Base-by-base conservation (phyloP, 495 filamentous ascomycete species). In the Xylaria scruposa region DNA sequence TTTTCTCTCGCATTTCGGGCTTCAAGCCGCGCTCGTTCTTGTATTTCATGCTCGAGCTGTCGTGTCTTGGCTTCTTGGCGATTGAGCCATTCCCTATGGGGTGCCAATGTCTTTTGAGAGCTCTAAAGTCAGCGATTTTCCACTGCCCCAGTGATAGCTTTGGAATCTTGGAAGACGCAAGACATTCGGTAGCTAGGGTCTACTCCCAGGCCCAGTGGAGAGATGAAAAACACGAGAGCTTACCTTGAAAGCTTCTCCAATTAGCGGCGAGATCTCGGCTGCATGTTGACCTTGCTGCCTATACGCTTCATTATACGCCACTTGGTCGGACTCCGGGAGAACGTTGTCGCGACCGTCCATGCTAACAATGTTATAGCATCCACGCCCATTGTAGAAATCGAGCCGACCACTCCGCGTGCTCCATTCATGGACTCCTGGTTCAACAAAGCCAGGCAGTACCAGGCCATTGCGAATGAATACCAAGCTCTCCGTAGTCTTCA, bases 391-490 rank as follows among this genome's bases (percentile, higher is more conserved):
- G 8, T 68, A 60, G 1, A 68, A 47, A 17, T 68, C 67, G 24
- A 68, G 53, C 3, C 26, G 24, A 26, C 51, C 67, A 0, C 59
- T 53, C 10, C 36, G 33, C 1, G 53, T 59, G 10, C 67, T 68
- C 67, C 53, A 68, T 60, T 68, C 67, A 31, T 59, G 67, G 1
- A 68, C 67, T n/a, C 67, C 67, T 10, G 53, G 38, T 3, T 68
- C 51, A 13, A 68, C 67, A 46, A 68, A 68, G 15, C 53, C 2
- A 47, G 67, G 67, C 40, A 68, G 36, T 19, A 68, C 53, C 36
- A 29, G 33, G 38, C 67, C 67, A 17, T 68, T 59, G 38, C 67
- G 53, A 24, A 68, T 68, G 33, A 68, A 9, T 12, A 59, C 67
- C 53, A 68, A 17, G 2, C 12, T 44, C 40, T 68, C 36, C 9